Evolutionary conservation across 768 basidiomycete species (phyloP), one percentile per base, ranked within the genome.

Genomic region (Hygrocybe coccinea): DNA sequence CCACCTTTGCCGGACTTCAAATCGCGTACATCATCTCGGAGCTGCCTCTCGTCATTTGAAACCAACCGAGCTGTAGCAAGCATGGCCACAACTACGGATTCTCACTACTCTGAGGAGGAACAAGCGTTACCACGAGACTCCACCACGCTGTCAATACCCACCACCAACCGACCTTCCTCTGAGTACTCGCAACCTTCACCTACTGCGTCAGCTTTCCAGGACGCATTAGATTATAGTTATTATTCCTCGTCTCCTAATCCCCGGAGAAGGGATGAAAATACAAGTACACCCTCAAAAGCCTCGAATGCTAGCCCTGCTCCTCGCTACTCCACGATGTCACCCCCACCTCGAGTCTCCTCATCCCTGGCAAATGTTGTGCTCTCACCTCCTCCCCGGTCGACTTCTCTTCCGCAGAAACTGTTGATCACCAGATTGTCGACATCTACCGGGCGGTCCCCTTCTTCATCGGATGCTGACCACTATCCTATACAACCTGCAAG

Each of bases 181-280:
- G 80, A 83, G 52, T 85, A 86, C 65, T 84, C 86, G 9, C 82
- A 83, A 59, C 76, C 80, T 4, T 90, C 88, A 9, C 89, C 88
- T 1, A 87, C 87, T 3, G 83, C 78, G 5, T 89, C 88, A n/a
- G 86, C 85, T n/a, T 91, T 91, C 70, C 80, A 82, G 24, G 86
- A 88, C 60, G 80, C 77, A 14, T 65, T 80, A 39, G 76, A 73
- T 60, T 65, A 54, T 62, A 66, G 50, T 55, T 62, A 59, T 60
- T 69, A 64, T 33, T 62, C 55, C 14, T 65, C 62, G 36, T 66
- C 67, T 52, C 60, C 44, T n/a, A 46, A 46, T 46, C 44, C 63
- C n/a, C 59, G 59, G 17, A 70, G 63, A 44, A 44, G 59, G 17
- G 68, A 72, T 48, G 68, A 66, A 29, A 48, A 58, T 14, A 52